Base-by-base conservation (phyloP, 768 basidiomycete genomes). In the Phylloporus sp. region DNA sequence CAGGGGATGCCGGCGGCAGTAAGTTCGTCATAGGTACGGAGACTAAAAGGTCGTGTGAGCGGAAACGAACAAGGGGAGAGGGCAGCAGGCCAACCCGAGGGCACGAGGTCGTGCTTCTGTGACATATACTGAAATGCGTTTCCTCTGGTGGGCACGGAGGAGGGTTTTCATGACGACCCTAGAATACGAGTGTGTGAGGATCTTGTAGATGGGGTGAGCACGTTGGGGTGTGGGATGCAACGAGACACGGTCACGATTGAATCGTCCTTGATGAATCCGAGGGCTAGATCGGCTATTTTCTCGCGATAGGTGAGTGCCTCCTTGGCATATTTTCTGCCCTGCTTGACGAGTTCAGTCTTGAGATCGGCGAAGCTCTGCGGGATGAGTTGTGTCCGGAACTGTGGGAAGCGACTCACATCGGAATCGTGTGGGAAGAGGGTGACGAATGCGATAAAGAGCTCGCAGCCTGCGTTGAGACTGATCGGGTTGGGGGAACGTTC, bases 61-160 rank as follows among this genome's bases (percentile, higher is more conserved):
- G 16, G 13, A 29, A 20, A n/a, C 31, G 36, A 40, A 32, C 15
- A 34, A 34, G 24, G 40, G 36, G 23, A 24, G 22, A 42, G 45
- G 38, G 40, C 46, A 47, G 49, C 38, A 44, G 45, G 56, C 84
- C 63, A 67, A 91, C 92, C 94, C 91, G 59, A 88, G 78, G 62
- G 88, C 90, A 66, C 81, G 82, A 68, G 95, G 94, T 57, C 91
- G 81, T 29, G 91, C 91, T 82, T 97, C 92, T 59, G 95, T 97
- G 52, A 99, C 95, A 69, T 93, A 98, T 34, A 99, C 95, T 63
- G 91, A 92, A 70, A 98, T 91, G 50, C 95, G 81, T 74, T 98
- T 97, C 67, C 81, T 83, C 64, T 86, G 78, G 68, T 95, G 92
- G 16, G 97, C 95, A 51, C 87, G 81, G 41, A 97, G 78, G 47